Evolutionary conservation across 2,329 filamentous ascomycete genomes (phyloP), one percentile per base, ranked within the genome.

Genomic region (Clarireedia paspali): DNA sequence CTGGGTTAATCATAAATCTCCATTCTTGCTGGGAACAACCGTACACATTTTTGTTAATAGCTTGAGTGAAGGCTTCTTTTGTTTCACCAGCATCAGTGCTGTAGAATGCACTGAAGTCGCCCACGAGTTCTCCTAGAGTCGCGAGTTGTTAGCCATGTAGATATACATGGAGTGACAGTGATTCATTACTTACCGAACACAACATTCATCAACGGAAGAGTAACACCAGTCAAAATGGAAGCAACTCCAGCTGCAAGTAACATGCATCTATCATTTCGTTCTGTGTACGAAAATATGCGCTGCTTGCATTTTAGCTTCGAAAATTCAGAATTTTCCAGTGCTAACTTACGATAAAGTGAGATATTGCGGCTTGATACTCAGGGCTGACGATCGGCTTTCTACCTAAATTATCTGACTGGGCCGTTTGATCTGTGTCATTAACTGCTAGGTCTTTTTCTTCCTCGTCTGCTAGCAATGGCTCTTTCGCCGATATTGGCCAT

Each of bases 131-230:
- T 66, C 71, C 58, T 49, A 6, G 7, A 3, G 14, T 27, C 24
- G 2, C 20, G 17, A 40, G 12, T 20, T 1, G 38, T 39, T 34
- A 50, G 30, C 20, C 4, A 53, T 24, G 17, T 26, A 3, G 7
- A 5, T 14, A 7, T 27, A 12, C n/a, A 34, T 9, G 26, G n/a
- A 3, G 1, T 34, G 38, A 36, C 24, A 5, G 12, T 2, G 4
- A 7, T 4, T 10, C 2, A 7, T 40, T 79, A 73, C 38, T 69
- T 66, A 48, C 77, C 78, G 63, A 82, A 81, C 10, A 81, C 71
- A 7, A 82, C 73, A 58, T 82, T 83, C 75, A 82, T 79, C 51
- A 83, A 61, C 0, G 80, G 80, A 48, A 83, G 66, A 2, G 80
- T 82, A 46, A 76, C 67, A 55, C 80, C 80, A 1, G 78, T 73